Evolutionary conservation across 257 asterid genomes (phyloP).

Genomic region (Solanum bulbocastanum): DNA sequence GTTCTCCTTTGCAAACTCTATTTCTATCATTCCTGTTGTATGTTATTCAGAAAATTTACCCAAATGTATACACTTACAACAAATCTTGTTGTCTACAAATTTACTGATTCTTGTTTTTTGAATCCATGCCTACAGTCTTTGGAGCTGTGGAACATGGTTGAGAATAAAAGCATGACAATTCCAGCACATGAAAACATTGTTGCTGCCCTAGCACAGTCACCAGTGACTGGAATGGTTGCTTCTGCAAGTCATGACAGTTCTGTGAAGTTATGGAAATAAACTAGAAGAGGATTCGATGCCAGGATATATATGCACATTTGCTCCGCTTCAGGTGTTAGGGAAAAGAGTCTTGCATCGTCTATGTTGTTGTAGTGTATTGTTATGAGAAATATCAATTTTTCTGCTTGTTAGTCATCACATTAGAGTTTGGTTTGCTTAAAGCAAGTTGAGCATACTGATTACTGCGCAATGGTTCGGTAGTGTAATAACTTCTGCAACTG

Average conservation of each 20-base stretch:
- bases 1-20: not conserved
- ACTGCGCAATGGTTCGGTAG: not conserved
- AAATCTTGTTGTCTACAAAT: not conserved
- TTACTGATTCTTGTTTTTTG: not conserved
- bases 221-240: conserved; percentile 81
- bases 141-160: conserved; percentile 92
- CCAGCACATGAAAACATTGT: conserved; percentile 74
- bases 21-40: not conserved
- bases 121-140: not conserved
- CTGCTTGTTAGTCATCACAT: not conserved
- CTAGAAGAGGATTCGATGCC: not conserved
- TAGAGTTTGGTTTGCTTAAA: conserved; percentile 1
- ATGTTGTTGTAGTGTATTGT: not conserved
- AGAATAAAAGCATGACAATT: conserved; percentile 82
- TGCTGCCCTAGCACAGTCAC: conserved; percentile 80
- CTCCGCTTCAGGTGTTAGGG: not conserved
- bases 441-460: not conserved
- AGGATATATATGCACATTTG: not conserved
- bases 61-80: not conserved
- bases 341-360: not conserved
- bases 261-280: conserved; percentile 86
- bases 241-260: conserved; percentile 97
- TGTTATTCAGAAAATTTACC: not conserved
- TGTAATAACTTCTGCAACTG: not conserved
- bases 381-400: not conserved